Evolutionary conservation across 306 rosid species (phyloP), one percentile per base, ranked within the genome.

Genomic region (Nissolia schottii): DNA sequence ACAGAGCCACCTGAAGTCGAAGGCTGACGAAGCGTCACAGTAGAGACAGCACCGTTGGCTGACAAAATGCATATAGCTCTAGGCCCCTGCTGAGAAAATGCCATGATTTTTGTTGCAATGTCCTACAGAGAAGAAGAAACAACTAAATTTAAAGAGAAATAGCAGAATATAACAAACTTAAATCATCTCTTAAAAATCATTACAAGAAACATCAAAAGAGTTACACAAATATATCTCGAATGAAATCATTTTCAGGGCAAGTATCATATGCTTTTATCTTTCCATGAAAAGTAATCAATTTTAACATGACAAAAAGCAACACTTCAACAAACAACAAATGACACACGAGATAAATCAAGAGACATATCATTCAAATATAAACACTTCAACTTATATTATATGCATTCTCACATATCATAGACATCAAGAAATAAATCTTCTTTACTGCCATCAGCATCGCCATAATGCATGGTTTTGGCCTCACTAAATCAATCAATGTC

Each of bases 61-160:
- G 99, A 87, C 87, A 95, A 78, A 75, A 95, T 31, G 67, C 96
- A 92, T 68, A 95, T 62, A 25, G 92, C 92, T 80, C 96, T 82
- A 14, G 93, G 93, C 29, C 96, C 92, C 78, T 88, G 96, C 82
- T 95, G 96, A n/a, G 97, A 86, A 82, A 92, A 95, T 14, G 97
- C 73, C 96, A 88, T 80, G 57, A 95, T 88, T 78, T 88, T 95
- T 35, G 93, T 81, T 43, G 88, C 97, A 54, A 95, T 75, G 71
- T 95, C 99, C 99, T 95, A 66, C 63, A 84, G 23, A 9, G 35
- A 77, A 75, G 35, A 77, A 75, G 49, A 28, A 23, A 51, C 27
- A 45, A 22, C 58, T 59, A 23, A 67, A 18, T 27, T 46, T 64
- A 24, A 27, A 4, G 55, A 58, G 62, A 38, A 59, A 71, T 29